These are phyloP conservation scores for Beauveria sp. DNA, from an alignment of 2,329 filamentous ascomycete species.

Conservation along the genomic window DNA sequence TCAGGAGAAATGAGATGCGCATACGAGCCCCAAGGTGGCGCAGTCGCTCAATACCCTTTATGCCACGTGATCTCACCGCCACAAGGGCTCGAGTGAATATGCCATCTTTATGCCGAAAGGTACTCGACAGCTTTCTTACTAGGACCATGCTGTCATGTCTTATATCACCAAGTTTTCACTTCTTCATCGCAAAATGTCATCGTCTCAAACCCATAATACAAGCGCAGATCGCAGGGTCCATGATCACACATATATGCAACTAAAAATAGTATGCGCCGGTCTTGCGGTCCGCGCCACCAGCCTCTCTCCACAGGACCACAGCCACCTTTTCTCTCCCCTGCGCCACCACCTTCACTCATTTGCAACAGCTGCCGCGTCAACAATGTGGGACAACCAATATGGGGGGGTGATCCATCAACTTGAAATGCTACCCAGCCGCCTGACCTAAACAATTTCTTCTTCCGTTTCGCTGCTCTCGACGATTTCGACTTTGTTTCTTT, in stretches of 20 bases:
- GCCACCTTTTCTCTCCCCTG: background rate
- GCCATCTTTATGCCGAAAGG: too few relatives aligned
- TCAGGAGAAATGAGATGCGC: too few relatives aligned
- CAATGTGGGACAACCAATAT: background rate
- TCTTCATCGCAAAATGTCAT: background rate
- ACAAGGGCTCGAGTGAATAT: background rate
- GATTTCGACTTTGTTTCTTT: background rate
- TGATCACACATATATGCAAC: background rate
- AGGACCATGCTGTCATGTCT: background rate
- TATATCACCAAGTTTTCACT: too few relatives aligned
- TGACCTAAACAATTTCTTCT: background rate
- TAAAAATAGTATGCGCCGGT: slow-evolving; percentile 1
- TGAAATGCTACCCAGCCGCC: slow-evolving; percentile 6
- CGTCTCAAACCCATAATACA: slow-evolving; percentile 1
- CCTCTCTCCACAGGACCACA: slow-evolving; percentile 2
- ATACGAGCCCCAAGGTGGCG: background rate
- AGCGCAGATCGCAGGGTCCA: slow-evolving; percentile 3
- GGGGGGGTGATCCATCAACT: background rate
- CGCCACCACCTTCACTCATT: background rate
- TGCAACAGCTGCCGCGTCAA: slow-evolving; percentile 9
- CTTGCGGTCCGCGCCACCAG: background rate
- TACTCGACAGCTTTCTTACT: too few relatives aligned
- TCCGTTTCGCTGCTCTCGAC: background rate
- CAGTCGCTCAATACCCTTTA: background rate
- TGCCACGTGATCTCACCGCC: background rate